phyloP scores from a whole-genome alignment of 345 rosid genomes.

The Gossypium raimondii region DNA sequence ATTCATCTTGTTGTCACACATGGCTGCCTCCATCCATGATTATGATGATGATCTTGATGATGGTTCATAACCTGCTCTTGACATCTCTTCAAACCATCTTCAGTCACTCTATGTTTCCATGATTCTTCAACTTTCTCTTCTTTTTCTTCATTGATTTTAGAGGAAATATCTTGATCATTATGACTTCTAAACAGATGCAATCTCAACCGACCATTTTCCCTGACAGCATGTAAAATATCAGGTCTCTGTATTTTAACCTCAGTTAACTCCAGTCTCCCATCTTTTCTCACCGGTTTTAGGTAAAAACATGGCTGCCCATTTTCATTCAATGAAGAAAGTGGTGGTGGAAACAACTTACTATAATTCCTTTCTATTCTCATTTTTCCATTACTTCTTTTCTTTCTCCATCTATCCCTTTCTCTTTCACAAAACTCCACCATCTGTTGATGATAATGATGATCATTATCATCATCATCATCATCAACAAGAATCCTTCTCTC shows the following conservation, averaged over 20 bases:
- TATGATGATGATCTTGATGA: slow-evolving; percentile 19
- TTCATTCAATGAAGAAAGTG: slow-evolving; percentile 50
- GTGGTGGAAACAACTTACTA: slow-evolving; percentile 50
- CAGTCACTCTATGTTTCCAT: neutral
- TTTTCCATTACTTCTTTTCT: slow-evolving; percentile 13
- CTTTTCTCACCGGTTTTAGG: slow-evolving; percentile 54
- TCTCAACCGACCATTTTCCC: slow-evolving; percentile 61
- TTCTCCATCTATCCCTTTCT: slow-evolving; percentile 26
- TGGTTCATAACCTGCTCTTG: slow-evolving; percentile 28
- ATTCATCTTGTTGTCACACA: slow-evolving; percentile 53
- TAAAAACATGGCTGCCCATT: slow-evolving; percentile 56
- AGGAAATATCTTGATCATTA: slow-evolving; percentile 14
- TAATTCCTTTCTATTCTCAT: slow-evolving; percentile 11
- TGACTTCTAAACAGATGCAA: slow-evolving; percentile 41
- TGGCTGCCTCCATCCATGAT: slow-evolving; percentile 43
- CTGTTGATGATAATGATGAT: neutral
- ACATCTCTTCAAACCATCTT: slow-evolving; percentile 39
- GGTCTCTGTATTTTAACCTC: slow-evolving; percentile 58
- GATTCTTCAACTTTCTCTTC: slow-evolving; percentile 15
- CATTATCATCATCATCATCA: slow-evolving; percentile 13
- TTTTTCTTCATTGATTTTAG: neutral
- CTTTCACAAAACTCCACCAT: slow-evolving; percentile 5
- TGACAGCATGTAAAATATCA: slow-evolving; percentile 45
- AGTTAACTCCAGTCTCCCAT: slow-evolving; percentile 66
- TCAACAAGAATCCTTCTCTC: slow-evolving; percentile 33